Percentiles rank a stretch among this genome's conserved stretches.
Evolutionary conservation across 805 yeast species (phyloP).

Genomic region (Candida argentea): DNA sequence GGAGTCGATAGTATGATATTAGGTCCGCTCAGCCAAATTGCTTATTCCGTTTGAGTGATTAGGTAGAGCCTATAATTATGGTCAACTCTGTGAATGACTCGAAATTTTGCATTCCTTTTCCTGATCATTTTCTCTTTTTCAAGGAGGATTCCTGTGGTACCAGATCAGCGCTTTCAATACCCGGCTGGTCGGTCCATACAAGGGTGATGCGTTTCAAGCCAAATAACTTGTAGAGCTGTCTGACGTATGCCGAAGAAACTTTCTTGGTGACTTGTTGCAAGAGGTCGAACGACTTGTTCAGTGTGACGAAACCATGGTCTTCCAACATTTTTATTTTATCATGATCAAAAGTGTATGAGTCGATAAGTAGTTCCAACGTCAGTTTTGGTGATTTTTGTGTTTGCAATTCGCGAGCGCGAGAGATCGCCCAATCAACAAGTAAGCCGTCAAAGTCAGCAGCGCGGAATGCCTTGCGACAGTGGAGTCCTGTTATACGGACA

Average conservation of each 20-base stretch:
- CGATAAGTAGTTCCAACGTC: neutral
- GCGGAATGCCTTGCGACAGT: constrained; percentile 59
- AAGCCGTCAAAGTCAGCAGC: constrained; percentile 56
- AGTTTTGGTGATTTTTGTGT: constrained; percentile 5
- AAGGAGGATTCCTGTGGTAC: neutral
- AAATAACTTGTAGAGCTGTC: neutral
- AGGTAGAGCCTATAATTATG: too few relatives aligned
- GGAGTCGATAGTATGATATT: too few relatives aligned
- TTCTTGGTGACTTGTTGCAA: neutral
- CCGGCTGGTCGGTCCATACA: neutral
- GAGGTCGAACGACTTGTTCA: neutral
- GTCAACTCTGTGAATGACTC: too few relatives aligned
- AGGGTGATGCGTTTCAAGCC: neutral
- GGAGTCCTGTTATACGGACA: constrained; percentile 46
- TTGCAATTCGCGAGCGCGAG: constrained; percentile 35
- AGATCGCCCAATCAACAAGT: constrained; percentile 50
- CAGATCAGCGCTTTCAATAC: neutral
- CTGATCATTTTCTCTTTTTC: neutral
- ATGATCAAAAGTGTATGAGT: neutral
- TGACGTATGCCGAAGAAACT: neutral
- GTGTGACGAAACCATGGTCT: neutral
- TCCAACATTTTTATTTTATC: neutral
- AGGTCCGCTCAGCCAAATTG: too few relatives aligned
- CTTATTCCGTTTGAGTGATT: too few relatives aligned
- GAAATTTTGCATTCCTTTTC: neutral